Conservation (phyloP, 805 yeast genomes). For the Starmerella vaccinii region DNA sequence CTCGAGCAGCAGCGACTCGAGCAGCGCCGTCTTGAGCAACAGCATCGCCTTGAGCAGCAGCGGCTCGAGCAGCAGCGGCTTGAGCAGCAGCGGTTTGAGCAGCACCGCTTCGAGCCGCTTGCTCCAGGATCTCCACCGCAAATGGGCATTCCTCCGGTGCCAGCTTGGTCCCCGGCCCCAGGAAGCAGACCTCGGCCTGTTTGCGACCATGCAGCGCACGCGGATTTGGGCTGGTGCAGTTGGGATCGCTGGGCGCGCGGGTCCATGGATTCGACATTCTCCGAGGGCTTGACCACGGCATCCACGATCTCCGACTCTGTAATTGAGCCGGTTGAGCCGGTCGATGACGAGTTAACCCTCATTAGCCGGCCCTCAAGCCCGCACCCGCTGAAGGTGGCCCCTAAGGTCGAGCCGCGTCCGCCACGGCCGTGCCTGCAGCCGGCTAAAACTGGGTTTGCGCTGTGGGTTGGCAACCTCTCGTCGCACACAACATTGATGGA, state of each 20-base stretch:
- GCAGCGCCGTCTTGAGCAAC: no score
- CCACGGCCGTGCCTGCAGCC: slow-evolving; percentile 83
- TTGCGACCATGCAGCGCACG: background rate
- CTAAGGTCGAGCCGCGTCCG: background rate
- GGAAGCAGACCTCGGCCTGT: background rate
- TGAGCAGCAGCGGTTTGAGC: background rate
- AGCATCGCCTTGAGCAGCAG: background rate
- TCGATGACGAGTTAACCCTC: background rate
- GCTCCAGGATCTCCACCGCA: background rate
- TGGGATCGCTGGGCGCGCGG: slow-evolving; percentile 5
- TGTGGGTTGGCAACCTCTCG: slow-evolving; percentile 41
- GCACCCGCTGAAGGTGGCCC: background rate
- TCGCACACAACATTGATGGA: slow-evolving; percentile 31
- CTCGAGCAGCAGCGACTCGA: no score
- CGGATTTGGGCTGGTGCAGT: background rate
- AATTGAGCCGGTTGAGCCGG: background rate
- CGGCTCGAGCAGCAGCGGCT: background rate
- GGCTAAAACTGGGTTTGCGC: slow-evolving; percentile 33
- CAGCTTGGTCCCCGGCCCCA: background rate
- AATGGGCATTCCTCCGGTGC: background rate
- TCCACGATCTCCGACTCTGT: background rate
- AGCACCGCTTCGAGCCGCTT: background rate
- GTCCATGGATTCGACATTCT: background rate
- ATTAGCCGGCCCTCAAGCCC: background rate
- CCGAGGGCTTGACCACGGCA: slow-evolving; percentile 1